Evolutionary conservation across 2,329 filamentous ascomycete species (phyloP).

Genomic region (Dendrostoma leiphaemia): DNA sequence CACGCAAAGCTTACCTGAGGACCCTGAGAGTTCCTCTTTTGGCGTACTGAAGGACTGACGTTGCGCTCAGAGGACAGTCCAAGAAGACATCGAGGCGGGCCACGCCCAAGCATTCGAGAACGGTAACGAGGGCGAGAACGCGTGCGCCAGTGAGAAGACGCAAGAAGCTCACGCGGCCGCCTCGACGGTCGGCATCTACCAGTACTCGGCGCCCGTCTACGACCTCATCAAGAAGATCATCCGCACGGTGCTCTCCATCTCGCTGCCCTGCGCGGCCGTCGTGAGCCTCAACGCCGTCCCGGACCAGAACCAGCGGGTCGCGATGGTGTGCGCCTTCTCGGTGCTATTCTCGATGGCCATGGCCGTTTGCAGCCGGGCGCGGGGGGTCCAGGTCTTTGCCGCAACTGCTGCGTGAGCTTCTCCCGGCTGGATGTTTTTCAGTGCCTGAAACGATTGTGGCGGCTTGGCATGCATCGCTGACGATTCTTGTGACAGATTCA

Average conservation of each 20-base stretch:
- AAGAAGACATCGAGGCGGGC: not conserved
- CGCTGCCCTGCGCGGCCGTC: conserved; percentile 22
- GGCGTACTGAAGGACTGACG: too few relatives aligned
- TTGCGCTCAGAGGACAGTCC: not conserved
- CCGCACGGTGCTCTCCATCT: conserved; percentile 20
- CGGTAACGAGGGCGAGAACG: not conserved
- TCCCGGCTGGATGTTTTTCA: too few relatives aligned
- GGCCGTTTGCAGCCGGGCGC: conserved; percentile 25
- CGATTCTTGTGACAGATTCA: conserved; percentile 8
- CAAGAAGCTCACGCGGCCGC: too few relatives aligned
- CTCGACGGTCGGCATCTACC: conserved; percentile 12
- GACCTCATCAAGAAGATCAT: conserved; percentile 14
- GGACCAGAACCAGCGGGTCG: conserved; percentile 19
- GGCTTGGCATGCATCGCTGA: too few relatives aligned
- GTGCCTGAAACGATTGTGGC: too few relatives aligned
- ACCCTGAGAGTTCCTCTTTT: too few relatives aligned
- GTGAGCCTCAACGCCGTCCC: conserved; percentile 22
- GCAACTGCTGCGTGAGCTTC: conserved; percentile 26
- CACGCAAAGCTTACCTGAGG: too few relatives aligned
- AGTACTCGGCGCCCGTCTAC: conserved; percentile 5
- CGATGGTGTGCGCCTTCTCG: conserved; percentile 27
- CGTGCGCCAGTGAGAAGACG: conserved; percentile 2
- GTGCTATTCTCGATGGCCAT: conserved; percentile 26
- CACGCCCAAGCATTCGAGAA: not conserved
- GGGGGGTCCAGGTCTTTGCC: conserved; percentile 28